Evolutionary conservation across 352 stramenopile genomes (phyloP).

Genomic region (Aphanomyces invadans): DNA sequence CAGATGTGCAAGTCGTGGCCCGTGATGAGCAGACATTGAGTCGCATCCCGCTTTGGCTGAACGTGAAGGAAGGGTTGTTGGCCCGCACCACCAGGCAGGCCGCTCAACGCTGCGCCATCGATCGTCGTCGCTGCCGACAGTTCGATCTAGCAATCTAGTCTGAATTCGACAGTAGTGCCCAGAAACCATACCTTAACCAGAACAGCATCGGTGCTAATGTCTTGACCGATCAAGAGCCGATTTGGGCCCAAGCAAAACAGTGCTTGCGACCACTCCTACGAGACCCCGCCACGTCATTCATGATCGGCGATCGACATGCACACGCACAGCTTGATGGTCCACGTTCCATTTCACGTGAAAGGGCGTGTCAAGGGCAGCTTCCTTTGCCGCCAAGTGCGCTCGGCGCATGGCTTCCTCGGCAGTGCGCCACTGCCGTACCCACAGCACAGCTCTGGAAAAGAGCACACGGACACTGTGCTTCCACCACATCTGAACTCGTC

Average conservation of each 20-base stretch:
- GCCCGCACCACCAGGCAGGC: not conserved
- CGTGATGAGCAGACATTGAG: not conserved
- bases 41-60: not conserved
- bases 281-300: not conserved
- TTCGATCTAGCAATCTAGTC: not conserved
- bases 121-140: not conserved
- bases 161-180: no score
- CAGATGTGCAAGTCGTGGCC: constrained; percentile 6
- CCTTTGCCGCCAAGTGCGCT: not conserved
- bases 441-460: not conserved
- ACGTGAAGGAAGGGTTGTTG: constrained; percentile 1
- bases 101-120: not conserved
- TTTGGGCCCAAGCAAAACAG: constrained; percentile 2
- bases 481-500: constrained; percentile 17
- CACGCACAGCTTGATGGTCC: not conserved
- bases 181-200: constrained; percentile 9
- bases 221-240: not conserved
- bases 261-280: constrained; percentile 2
- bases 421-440: not conserved
- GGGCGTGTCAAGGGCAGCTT: not conserved
- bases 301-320: not conserved
- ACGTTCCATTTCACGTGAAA: constrained; percentile 11
- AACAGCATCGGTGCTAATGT: not conserved
- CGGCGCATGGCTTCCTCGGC: not conserved
- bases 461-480: not conserved